phyloP scores from a whole-genome alignment of 257 asterid genomes.

The Penstemon eatonii region DNA sequence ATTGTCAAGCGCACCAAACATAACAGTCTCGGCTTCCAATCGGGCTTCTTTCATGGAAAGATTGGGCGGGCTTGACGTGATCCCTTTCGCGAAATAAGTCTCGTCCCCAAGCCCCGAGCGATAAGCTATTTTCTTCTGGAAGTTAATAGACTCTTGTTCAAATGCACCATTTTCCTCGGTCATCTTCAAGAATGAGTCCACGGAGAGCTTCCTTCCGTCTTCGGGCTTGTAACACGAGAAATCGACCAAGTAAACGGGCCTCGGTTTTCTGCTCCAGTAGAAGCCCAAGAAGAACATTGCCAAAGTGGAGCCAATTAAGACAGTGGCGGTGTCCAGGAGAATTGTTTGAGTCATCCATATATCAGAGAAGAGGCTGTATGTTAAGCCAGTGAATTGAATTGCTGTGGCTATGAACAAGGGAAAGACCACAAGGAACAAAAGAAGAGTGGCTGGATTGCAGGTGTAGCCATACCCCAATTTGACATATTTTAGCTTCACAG shows the following conservation, averaged over 20 bases:
- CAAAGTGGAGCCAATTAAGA: constrained; percentile 30
- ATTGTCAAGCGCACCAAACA: constrained; percentile 56
- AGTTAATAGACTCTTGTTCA: constrained; percentile 37
- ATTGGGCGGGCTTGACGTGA: constrained; percentile 45
- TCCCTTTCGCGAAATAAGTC: constrained; percentile 49
- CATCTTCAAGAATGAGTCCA: constrained; percentile 45
- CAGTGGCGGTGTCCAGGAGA: constrained; percentile 45
- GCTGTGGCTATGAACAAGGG: constrained; percentile 40
- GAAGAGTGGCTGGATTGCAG: constrained; percentile 48
- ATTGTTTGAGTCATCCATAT: constrained; percentile 30
- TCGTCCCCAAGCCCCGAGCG: constrained; percentile 64
- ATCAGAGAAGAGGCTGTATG: constrained; percentile 34
- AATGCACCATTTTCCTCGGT: constrained; percentile 39
- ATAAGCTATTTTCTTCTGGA: constrained; percentile 44
- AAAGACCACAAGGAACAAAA: constrained; percentile 29
- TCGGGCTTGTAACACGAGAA: constrained; percentile 62
- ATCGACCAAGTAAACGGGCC: constrained; percentile 45
- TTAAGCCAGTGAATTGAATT: constrained; percentile 38
- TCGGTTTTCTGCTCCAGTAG: constrained; percentile 53
- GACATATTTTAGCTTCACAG: constrained; percentile 65
- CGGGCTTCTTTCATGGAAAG: constrained; percentile 50
- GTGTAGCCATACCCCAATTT: constrained; percentile 72
- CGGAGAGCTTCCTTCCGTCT: constrained; percentile 39
- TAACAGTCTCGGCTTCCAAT: constrained; percentile 49
- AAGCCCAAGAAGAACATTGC: constrained; percentile 44